Base-by-base conservation (phyloP, 2,329 filamentous ascomycete genomes). In the Ophiocordyceps camponoti-rufipedis region DNA sequence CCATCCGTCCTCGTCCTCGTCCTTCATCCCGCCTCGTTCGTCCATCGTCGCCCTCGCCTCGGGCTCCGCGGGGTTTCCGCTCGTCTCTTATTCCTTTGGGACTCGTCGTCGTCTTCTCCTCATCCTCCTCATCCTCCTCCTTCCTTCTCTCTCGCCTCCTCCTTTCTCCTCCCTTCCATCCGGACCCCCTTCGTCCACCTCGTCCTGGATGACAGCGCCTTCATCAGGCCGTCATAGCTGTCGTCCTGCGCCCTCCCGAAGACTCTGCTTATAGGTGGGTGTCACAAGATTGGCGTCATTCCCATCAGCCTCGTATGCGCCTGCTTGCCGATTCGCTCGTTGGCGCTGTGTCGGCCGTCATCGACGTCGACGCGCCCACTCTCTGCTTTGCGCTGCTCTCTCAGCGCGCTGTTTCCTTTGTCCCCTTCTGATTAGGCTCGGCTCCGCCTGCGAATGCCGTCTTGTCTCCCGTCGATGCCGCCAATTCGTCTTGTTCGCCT, bases 101-200 rank as follows among this genome's bases (percentile, higher is more conserved):
- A 23, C 32, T 14, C 32, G 5, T 4, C 31, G 8, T 31, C 5
- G 43, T 56, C 62, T 23, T 23, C 58, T 58, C 58, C 56, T 56
- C 44, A n/a, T 8, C 7, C 38, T 19, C 40, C 45, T 45, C 7
- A 5, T 18, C 42, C 10, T 33, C 42, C 23, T 23, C 23, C 23
- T 23, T 23, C 23, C 23, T 23, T 23, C 23, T 23, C 23, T 23
- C 23, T 23, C 14, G 7, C 35, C 35, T 38, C 14, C 5, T 38
- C 35, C 14, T 16, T 35, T n/a, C 11, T 35, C 33, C 33, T 35
- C 33, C 33, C 33, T 35, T 11, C 33, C 14, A 5, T 3, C 23
- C 23, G 23, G 5, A 3, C 3, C 23, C 23, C 23, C 23, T 23
- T 16, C 35, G 14, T 16, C 35, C 35, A 18, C n/a, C 35, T 39